A percentile compares a stretch with the other conserved stretches of the same genome.
phyloP scores from a whole-genome alignment of 805 yeast genomes.

The Saccharomycopsis sp. region DNA sequence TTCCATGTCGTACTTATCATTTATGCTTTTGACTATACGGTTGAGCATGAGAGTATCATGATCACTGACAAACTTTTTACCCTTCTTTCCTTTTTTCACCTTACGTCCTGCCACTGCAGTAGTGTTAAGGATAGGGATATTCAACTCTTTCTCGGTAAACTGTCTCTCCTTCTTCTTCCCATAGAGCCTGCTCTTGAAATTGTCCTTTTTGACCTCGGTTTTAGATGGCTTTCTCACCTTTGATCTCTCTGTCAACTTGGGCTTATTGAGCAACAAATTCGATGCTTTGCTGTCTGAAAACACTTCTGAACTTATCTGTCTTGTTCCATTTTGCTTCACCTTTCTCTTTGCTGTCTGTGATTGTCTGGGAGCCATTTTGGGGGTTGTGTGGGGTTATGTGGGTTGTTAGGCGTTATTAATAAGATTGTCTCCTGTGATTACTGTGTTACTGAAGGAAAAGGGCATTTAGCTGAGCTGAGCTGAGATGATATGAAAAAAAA shows the following conservation, averaged over 20 bases:
- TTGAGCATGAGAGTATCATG: conserved; percentile 55
- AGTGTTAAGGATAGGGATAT: conserved; percentile 72
- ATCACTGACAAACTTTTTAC: conserved; percentile 71
- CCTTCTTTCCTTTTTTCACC: conserved; percentile 75
- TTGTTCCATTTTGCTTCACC: conserved; percentile 43
- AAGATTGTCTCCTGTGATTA: no score
- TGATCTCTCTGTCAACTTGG: conserved; percentile 56
- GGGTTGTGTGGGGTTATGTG: no score
- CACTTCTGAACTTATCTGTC: conserved; percentile 61
- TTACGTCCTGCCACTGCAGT: conserved; percentile 83
- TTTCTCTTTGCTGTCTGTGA: conserved; percentile 54
- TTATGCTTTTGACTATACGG: conserved; percentile 71
- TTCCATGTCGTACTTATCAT: conserved; percentile 69
- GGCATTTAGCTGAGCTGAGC: background rate
- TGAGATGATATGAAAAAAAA: background rate
- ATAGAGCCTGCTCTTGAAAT: conserved; percentile 55
- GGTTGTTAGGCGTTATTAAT: no score
- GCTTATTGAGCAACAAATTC: conserved; percentile 49
- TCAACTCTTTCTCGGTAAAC: conserved; percentile 59
- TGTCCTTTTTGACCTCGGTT: conserved; percentile 55
- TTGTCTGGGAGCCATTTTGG: conserved; percentile 49
- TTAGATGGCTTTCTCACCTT: conserved; percentile 43
- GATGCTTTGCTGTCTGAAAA: conserved; percentile 60
- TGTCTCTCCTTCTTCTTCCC: conserved; percentile 41
- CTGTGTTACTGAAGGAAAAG: no score